Evolutionary conservation across 176 grass and related monocot species (phyloP).

Genomic region (Triticum monococcum): DNA sequence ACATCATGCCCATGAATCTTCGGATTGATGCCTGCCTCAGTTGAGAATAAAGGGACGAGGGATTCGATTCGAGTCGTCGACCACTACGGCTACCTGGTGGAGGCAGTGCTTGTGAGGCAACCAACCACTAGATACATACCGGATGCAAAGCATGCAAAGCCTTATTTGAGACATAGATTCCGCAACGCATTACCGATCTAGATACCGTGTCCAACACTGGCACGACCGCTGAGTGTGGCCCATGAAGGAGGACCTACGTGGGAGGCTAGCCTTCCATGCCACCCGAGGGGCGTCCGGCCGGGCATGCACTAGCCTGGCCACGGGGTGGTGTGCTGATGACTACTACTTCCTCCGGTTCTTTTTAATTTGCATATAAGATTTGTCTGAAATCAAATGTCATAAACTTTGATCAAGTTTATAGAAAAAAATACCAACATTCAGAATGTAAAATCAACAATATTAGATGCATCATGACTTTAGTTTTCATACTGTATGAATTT

Average conservation of each 20-base stretch:
- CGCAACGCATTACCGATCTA: constrained; percentile 28
- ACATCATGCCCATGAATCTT: constrained; percentile 20
- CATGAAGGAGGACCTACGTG: neutral
- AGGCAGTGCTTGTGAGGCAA: neutral
- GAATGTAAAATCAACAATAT: too few relatives aligned
- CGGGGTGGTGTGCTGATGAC: too few relatives aligned
- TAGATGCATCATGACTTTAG: too few relatives aligned
- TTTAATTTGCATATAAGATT: too few relatives aligned
- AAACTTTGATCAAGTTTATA: too few relatives aligned
- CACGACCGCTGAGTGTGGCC: neutral
- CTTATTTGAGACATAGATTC: constrained; percentile 30
- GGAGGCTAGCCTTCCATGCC: neutral
- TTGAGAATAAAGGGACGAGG: constrained; percentile 22
- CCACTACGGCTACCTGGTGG: constrained; percentile 23
- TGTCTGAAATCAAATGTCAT: too few relatives aligned
- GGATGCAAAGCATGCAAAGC: constrained; percentile 28
- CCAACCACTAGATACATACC: neutral
- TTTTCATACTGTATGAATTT: too few relatives aligned
- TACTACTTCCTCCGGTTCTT: too few relatives aligned
- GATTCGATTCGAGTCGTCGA: constrained; percentile 23
- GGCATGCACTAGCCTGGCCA: neutral
- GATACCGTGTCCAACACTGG: constrained; percentile 18
- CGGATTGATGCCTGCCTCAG: constrained; percentile 1
- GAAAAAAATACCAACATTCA: too few relatives aligned
- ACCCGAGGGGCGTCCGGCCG: neutral